Percentiles rank a stretch among this genome's conserved stretches.
phyloP scores from a whole-genome alignment of 352 stramenopile species.

The Phytophthora fragariaefolia region DNA sequence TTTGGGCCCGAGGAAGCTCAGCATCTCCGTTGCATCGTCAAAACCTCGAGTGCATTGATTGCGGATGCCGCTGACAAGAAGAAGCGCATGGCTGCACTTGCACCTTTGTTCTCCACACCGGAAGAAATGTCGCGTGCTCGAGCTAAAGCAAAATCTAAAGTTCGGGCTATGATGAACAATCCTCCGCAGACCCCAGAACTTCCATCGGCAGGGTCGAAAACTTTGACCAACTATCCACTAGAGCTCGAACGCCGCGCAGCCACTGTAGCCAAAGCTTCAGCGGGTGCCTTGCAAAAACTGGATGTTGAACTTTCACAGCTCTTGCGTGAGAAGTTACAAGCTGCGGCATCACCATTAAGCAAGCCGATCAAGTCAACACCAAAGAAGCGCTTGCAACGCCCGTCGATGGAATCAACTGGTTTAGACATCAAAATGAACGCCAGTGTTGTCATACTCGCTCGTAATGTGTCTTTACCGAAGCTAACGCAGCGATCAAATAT shows the following conservation, averaged over 20 bases:
- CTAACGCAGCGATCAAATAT: conserved; percentile 9
- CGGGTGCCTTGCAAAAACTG: conserved; percentile 26
- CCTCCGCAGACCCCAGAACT: conserved; percentile 23
- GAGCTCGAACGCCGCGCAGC: conserved; percentile 46
- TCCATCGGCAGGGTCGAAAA: conserved; percentile 10
- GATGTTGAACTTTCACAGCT: conserved; percentile 53
- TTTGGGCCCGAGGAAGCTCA: conserved; percentile 54
- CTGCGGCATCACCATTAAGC: conserved; percentile 5
- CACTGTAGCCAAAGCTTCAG: conserved; percentile 6
- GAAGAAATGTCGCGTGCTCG: conserved; percentile 31
- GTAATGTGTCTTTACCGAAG: conserved; percentile 51
- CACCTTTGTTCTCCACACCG: conserved; percentile 35
- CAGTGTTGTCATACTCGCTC: conserved; percentile 40
- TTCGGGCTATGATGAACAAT: conserved; percentile 23
- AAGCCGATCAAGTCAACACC: conserved; percentile 47
- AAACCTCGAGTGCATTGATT: conserved; percentile 26
- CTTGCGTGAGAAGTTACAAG: conserved; percentile 42
- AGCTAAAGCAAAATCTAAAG: conserved; percentile 26
- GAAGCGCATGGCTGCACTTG: conserved; percentile 28
- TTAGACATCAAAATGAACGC: conserved; percentile 44
- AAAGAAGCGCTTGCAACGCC: conserved; percentile 35
- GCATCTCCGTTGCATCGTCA: conserved; percentile 40
- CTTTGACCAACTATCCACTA: conserved; percentile 44
- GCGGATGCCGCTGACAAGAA: conserved; percentile 31
- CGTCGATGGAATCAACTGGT: not conserved